Evolutionary conservation across 768 basidiomycete genomes (phyloP).

Genomic region (Boletus rubropictus): DNA sequence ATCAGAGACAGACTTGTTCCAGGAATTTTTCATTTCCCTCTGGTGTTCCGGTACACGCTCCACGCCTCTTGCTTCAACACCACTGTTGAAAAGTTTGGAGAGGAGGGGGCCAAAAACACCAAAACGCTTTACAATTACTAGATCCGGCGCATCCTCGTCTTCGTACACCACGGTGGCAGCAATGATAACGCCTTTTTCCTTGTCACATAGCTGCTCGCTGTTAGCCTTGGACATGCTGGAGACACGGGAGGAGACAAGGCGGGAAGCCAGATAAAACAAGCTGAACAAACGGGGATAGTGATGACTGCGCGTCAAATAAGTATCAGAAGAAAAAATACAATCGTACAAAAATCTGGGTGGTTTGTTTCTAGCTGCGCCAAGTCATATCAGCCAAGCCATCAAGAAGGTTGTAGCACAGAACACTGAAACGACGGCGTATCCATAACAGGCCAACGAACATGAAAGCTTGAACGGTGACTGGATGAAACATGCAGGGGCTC

Average conservation of each 20-base stretch:
- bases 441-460: not conserved
- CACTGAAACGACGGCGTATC: not conserved
- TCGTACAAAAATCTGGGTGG: not conserved
- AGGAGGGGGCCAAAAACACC: slow-evolving; percentile 29
- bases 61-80: slow-evolving; percentile 51
- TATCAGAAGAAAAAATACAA: not conserved
- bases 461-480: not conserved
- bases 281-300: not conserved
- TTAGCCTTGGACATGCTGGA: slow-evolving; percentile 6
- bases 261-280: not conserved
- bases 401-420: not conserved
- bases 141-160: slow-evolving; percentile 26
- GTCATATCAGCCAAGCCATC: not conserved
- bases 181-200: slow-evolving; percentile 12
- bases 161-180: not conserved
- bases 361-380: not conserved
- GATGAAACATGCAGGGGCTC: too few relatives aligned
- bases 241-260: not conserved
- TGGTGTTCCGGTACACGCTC: slow-evolving; percentile 50
- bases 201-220: slow-evolving; percentile 8
- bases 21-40: slow-evolving; percentile 38
- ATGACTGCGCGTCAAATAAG: not conserved
- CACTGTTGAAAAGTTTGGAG: slow-evolving; percentile 39
- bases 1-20: slow-evolving; percentile 36
- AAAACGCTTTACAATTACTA: slow-evolving; percentile 28